Conservation (phyloP, 306 rosid genomes). For the Oxytropis ochrocephala region DNA sequence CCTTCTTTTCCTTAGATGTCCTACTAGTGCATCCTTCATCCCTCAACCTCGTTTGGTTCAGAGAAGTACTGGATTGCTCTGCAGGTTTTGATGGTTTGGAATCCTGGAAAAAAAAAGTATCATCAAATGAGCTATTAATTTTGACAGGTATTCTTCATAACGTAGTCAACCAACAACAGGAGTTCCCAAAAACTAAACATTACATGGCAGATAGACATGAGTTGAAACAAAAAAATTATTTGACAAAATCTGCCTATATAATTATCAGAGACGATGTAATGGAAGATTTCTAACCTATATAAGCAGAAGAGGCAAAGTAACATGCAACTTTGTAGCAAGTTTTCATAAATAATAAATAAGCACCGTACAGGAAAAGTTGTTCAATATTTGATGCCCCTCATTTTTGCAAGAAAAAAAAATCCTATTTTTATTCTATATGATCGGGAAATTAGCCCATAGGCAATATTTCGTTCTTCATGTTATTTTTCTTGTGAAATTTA, state of each 20-base stretch:
- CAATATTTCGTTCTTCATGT: neutral
- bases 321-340: neutral
- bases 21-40: slow-evolving; percentile 9
- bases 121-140: neutral
- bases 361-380: neutral
- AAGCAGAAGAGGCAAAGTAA: neutral
- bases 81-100: slow-evolving; percentile 20
- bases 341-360: neutral
- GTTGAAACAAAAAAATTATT: neutral
- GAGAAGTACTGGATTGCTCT: slow-evolving; percentile 1
- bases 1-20: neutral
- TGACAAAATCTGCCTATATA: neutral
- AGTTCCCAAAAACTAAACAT: neutral
- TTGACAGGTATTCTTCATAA: slow-evolving; percentile 8
- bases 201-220: neutral
- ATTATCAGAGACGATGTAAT: neutral
- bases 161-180: neutral
- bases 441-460: too few relatives aligned
- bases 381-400: neutral
- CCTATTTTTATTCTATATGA: too few relatives aligned
- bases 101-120: slow-evolving; percentile 34
- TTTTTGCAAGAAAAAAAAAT: neutral
- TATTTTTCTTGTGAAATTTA: neutral
- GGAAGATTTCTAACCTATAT: neutral
- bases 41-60: slow-evolving; percentile 21